Conservation (phyloP, 208 protist species). For the Strigomonas culicis region DNA sequence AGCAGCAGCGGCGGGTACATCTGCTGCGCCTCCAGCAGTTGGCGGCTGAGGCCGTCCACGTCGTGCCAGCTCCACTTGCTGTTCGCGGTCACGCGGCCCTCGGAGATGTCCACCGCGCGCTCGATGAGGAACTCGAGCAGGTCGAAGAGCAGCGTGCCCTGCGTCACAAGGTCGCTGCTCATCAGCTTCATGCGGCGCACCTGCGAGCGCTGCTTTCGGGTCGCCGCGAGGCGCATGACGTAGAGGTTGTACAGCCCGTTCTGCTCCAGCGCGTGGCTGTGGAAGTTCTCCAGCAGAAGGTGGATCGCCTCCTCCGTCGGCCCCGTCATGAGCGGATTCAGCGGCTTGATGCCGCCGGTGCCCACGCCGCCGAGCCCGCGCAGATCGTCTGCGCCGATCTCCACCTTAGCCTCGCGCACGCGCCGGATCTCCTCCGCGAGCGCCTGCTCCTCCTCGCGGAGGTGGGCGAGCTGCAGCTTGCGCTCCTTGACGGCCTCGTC, state of each 20-base stretch:
- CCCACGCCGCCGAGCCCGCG: conserved; percentile 11
- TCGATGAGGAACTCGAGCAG: conserved; percentile 79
- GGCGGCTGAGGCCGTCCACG: conserved; percentile 72
- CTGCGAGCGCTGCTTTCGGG: conserved; percentile 47
- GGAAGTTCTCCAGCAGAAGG: conserved; percentile 52
- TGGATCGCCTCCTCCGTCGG: conserved; percentile 54
- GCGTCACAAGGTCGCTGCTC: conserved; percentile 67
- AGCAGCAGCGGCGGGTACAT: conserved; percentile 70
- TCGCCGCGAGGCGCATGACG: conserved; percentile 53
- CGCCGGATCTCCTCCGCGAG: conserved; percentile 21
- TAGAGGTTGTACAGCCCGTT: conserved; percentile 58
- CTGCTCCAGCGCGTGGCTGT: conserved; percentile 50
- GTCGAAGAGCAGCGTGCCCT: conserved; percentile 71
- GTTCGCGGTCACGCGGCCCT: conserved; percentile 28
- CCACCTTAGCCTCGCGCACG: neutral
- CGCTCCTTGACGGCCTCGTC: conserved; percentile 43
- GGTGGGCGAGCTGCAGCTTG: conserved; percentile 22
- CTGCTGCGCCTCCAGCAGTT: conserved; percentile 47
- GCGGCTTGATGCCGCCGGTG: conserved; percentile 15
- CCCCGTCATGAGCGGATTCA: neutral
- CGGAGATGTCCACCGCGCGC: conserved; percentile 71
- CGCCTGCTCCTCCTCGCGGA: conserved; percentile 19
- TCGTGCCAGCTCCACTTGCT: conserved; percentile 65
- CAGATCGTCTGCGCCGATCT: conserved; percentile 1
- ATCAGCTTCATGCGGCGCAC: conserved; percentile 72